These are phyloP conservation scores for Lachancea fermentati DNA, from an alignment of 805 yeast species.

Conservation along the genomic window DNA sequence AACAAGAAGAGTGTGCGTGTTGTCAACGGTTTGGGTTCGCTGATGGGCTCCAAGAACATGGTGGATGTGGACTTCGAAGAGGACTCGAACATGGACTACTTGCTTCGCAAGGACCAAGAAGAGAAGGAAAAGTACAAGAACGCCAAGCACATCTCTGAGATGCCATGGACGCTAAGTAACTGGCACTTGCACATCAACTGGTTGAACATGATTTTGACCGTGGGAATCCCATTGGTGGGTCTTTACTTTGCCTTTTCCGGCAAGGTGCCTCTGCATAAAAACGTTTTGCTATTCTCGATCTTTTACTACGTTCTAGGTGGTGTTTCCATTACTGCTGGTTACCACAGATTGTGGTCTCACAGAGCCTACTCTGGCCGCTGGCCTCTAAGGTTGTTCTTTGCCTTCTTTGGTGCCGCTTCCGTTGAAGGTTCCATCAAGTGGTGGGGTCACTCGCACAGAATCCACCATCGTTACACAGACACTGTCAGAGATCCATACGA, in stretches of 20 bases:
- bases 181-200: conserved; percentile 76
- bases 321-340: conserved; percentile 76
- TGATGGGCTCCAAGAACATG: conserved; percentile 79
- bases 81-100: conserved; percentile 38
- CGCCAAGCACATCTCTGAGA: conserved; percentile 58
- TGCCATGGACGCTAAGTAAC: conserved; percentile 68
- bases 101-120: conserved; percentile 41
- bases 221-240: conserved; percentile 55
- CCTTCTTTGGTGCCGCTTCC: conserved; percentile 76
- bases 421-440: conserved; percentile 83
- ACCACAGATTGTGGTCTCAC: conserved; percentile 77
- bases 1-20: conserved; percentile 64
- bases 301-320: conserved; percentile 57
- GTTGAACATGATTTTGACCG: conserved; percentile 64
- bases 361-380: conserved; percentile 59
- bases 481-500: conserved; percentile 81
- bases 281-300: conserved; percentile 44
- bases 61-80: conserved; percentile 52
- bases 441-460: conserved; percentile 86
- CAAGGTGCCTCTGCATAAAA: conserved; percentile 42
- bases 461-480: conserved; percentile 83
- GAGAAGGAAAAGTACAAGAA: conserved; percentile 36
- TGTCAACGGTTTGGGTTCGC: conserved; percentile 72
- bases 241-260: conserved; percentile 37
- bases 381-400: conserved; percentile 60